Conservation (phyloP, 495 filamentous ascomycete species). For the Podospora fimiseda region DNA sequence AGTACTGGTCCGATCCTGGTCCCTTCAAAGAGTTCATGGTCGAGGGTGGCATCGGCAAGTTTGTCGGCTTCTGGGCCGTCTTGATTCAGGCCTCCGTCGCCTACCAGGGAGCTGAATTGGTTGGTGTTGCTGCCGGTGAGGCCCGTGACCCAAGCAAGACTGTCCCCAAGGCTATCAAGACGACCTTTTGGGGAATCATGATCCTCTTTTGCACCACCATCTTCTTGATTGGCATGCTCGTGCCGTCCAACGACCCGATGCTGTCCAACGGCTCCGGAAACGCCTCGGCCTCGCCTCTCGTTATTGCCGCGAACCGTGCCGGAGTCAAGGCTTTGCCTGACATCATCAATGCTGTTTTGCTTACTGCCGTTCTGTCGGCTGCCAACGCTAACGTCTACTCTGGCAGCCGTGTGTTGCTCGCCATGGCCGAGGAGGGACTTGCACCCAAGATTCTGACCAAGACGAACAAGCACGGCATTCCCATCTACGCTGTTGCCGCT, state of each 20-base stretch:
- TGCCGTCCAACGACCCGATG: constrained; percentile 46
- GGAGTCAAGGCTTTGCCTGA: constrained; percentile 60
- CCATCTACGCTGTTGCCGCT: constrained; percentile 33
- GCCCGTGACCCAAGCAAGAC: constrained; percentile 55
- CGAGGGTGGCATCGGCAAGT: constrained; percentile 37
- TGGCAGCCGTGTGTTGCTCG: constrained; percentile 58
- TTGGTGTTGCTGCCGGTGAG: constrained; percentile 63
- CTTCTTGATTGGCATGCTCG: constrained; percentile 61
- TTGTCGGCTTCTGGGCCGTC: constrained; percentile 41
- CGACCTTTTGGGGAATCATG: constrained; percentile 55
- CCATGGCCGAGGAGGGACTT: constrained; percentile 54
- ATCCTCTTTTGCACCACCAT: constrained; percentile 62
- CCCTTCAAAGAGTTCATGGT: constrained; percentile 55
- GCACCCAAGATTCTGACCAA: constrained; percentile 46
- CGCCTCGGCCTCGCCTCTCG: constrained; percentile 61
- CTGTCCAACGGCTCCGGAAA: constrained; percentile 45
- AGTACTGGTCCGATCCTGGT: constrained; percentile 64
- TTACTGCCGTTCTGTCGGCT: constrained; percentile 51
- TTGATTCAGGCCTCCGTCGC: constrained; percentile 42
- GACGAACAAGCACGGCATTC: constrained; percentile 38
- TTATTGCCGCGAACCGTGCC: constrained; percentile 59
- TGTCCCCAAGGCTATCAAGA: constrained; percentile 43
- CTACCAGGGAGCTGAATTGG: constrained; percentile 53
- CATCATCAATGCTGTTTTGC: constrained; percentile 65
- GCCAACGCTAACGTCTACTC: constrained; percentile 56